Percentiles rank a stretch among this genome's conserved stretches.
phyloP scores from a whole-genome alignment of 2,329 filamentous ascomycete species.

The Pseudocercospora eumusae region DNA sequence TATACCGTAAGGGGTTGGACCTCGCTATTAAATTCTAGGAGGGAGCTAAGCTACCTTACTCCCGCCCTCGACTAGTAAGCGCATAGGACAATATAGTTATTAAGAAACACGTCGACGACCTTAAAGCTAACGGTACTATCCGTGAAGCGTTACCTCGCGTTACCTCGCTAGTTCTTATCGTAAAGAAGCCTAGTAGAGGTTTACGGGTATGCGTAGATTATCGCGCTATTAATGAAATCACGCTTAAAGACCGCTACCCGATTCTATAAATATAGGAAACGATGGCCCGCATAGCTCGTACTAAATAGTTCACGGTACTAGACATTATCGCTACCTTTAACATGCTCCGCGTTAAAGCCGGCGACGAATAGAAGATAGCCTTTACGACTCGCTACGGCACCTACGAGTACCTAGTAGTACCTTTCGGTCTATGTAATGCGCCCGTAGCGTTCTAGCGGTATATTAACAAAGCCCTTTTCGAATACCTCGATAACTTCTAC shows the following conservation, averaged over 20 bases:
- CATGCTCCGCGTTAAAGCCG: neutral
- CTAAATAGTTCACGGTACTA: neutral
- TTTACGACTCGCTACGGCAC: neutral
- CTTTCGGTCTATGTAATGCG: neutral
- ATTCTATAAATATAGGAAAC: neutral
- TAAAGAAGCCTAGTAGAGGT: neutral
- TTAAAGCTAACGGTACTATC: neutral
- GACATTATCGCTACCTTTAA: neutral
- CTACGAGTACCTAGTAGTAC: neutral
- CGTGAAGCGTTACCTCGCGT: neutral
- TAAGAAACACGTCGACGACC: neutral
- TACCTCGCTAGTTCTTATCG: neutral
- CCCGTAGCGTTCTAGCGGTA: neutral
- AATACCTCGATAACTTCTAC: neutral
- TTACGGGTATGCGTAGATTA: neutral
- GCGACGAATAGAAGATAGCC: neutral
- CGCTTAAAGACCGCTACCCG: neutral
- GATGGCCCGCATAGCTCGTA: neutral
- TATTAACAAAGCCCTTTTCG: neutral
- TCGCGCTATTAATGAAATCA: neutral
- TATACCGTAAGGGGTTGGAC: neutral
- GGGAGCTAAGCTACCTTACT: neutral
- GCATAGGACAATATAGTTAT: neutral
- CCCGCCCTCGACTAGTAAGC: neutral
- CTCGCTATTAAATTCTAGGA: neutral